phyloP scores from a whole-genome alignment of 164 flowering plant species.

The Nelumbo lutea region DNA sequence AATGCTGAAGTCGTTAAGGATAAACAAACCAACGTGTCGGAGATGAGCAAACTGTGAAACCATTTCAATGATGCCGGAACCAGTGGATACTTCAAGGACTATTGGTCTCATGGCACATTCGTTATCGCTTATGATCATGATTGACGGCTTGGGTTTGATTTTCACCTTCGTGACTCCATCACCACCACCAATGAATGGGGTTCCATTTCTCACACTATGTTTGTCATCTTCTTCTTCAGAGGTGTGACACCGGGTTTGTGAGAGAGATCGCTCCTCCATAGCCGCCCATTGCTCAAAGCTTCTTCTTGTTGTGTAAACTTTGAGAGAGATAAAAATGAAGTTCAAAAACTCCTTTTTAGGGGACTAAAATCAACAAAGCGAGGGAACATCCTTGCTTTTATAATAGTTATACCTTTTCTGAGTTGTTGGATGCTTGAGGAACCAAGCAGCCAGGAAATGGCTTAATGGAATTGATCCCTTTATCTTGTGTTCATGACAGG shows the following conservation, averaged over 20 bases:
- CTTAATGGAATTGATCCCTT: too few species aligned
- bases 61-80: slow-evolving; percentile 39
- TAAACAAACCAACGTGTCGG: slow-evolving; percentile 28
- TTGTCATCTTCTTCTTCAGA: slow-evolving; percentile 19
- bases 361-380: too few species aligned
- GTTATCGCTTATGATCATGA: slow-evolving; percentile 37
- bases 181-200: background rate
- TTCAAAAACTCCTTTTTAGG: too few species aligned
- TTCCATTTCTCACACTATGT: slow-evolving; percentile 4
- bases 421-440: too few species aligned
- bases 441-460: too few species aligned
- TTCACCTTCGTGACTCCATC: background rate
- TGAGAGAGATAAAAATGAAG: too few species aligned
- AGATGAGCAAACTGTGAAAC: slow-evolving; percentile 24
- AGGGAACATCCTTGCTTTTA: too few species aligned
- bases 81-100: slow-evolving; percentile 35
- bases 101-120: slow-evolving; percentile 40
- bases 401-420: too few species aligned
- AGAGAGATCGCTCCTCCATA: slow-evolving; percentile 18
- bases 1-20: slow-evolving; percentile 40
- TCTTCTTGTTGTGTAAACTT: too few species aligned
- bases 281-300: slow-evolving; percentile 19
- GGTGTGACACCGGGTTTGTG: slow-evolving; percentile 10
- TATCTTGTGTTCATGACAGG: too few species aligned
- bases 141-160: slow-evolving; percentile 48